Conservation (phyloP, 2,329 filamentous ascomycete species). For the Ophiosphaerella korrae region DNA sequence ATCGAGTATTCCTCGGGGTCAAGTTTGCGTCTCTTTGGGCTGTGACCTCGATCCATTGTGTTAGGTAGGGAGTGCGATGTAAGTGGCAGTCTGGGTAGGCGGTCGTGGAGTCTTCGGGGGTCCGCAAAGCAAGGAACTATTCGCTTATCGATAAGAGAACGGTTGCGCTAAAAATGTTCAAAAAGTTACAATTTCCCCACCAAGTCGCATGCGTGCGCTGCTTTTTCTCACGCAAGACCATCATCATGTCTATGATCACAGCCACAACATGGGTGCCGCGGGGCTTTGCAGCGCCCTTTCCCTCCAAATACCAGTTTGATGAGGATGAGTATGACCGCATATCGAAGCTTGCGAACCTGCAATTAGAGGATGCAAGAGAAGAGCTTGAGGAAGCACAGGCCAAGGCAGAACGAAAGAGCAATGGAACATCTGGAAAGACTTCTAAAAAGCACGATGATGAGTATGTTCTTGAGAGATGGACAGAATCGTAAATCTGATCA, state of each 20-base stretch:
- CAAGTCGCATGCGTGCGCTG: constrained; percentile 14
- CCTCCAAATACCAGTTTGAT: constrained; percentile 56
- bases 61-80: background rate
- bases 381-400: constrained; percentile 67
- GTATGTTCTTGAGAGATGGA: constrained; percentile 6
- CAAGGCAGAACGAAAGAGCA: constrained; percentile 46
- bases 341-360: constrained; percentile 59
- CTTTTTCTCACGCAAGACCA: background rate
- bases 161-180: constrained; percentile 12
- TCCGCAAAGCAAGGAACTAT: constrained; percentile 16
- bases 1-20: constrained; percentile 66
- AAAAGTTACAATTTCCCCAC: constrained; percentile 18
- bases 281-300: constrained; percentile 56
- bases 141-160: constrained; percentile 21
- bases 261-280: constrained; percentile 60
- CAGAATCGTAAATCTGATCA: constrained; percentile 12
- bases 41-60: constrained; percentile 51
- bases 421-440: constrained; percentile 21
- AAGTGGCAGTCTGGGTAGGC: background rate
- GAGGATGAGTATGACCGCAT: constrained; percentile 59
- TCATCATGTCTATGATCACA: constrained; percentile 61
- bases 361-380: constrained; percentile 90
- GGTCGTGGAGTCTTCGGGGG: constrained; percentile 13
- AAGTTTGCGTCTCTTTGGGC: constrained; percentile 70
- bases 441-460: constrained; percentile 30